Evolutionary conservation across 768 basidiomycete species (phyloP).

Genomic region (Hemileccinum impolitum): DNA sequence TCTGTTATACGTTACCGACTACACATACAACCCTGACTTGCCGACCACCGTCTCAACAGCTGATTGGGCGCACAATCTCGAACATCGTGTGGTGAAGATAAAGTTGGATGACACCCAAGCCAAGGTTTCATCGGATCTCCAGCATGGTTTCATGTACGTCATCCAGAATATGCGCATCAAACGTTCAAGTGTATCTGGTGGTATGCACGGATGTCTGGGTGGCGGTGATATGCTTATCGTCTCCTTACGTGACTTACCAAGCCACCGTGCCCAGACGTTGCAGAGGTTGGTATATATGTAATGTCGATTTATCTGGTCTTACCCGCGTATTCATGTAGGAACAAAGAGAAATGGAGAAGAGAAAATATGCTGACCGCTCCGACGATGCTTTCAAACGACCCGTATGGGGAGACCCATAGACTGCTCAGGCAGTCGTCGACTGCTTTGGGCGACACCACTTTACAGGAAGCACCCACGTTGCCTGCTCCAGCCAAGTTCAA

Average conservation of each 20-base stretch:
- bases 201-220: slow-evolving; percentile 27
- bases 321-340: slow-evolving; percentile 22
- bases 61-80: slow-evolving; percentile 44
- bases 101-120: slow-evolving; percentile 47
- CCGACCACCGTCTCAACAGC: slow-evolving; percentile 24
- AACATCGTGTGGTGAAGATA: slow-evolving; percentile 51
- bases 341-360: slow-evolving; percentile 32
- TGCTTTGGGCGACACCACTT: slow-evolving; percentile 19
- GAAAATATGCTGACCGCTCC: slow-evolving; percentile 15
- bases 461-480: slow-evolving; percentile 36
- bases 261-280: slow-evolving; percentile 18
- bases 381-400: background rate
- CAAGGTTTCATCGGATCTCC: slow-evolving; percentile 36
- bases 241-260: slow-evolving; percentile 13
- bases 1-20: slow-evolving; percentile 62
- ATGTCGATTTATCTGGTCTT: background rate
- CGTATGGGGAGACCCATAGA: slow-evolving; percentile 3
- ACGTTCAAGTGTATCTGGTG: slow-evolving; percentile 13
- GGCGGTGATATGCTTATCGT: slow-evolving; percentile 27
- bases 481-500: slow-evolving; percentile 38
- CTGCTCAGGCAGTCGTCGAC: background rate
- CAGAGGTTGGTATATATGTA: slow-evolving; percentile 13
- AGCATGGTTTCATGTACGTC: slow-evolving; percentile 40
- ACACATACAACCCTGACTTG: slow-evolving; percentile 50
- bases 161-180: slow-evolving; percentile 52